phyloP scores from a whole-genome alignment of 176 grass and related monocot species.

The Bolboschoenus planiculmis region DNA sequence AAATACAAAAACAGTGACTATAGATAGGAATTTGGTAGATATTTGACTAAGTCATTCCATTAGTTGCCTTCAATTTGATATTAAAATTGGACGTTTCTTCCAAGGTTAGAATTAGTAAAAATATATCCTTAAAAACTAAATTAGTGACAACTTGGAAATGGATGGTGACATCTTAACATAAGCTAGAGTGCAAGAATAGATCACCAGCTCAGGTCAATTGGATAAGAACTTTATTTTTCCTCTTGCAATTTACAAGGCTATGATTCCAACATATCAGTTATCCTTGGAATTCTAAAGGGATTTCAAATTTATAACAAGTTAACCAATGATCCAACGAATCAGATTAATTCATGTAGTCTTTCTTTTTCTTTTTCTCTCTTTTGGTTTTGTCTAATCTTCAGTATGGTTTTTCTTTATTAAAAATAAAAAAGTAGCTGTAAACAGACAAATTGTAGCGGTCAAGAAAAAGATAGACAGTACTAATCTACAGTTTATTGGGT shows the following conservation, averaged over 20 bases:
- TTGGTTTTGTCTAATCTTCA: neutral
- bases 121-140: neutral
- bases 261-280: neutral
- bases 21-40: neutral
- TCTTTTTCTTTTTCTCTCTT: neutral
- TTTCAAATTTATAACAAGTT: neutral
- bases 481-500: neutral
- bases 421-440: neutral
- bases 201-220: neutral
- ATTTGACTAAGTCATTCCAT: neutral
- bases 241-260: neutral
- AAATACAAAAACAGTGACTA: constrained; percentile 11
- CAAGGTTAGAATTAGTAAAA: constrained; percentile 11
- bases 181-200: neutral
- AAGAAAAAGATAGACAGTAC: neutral
- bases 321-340: neutral
- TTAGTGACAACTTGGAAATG: neutral
- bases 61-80: neutral
- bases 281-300: neutral
- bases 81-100: neutral
- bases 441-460: neutral
- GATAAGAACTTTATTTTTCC: neutral
- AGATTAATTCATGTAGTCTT: neutral
- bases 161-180: constrained; percentile 6
- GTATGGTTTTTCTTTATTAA: neutral